phyloP scores from a whole-genome alignment of 768 basidiomycete genomes.

The Exsudoporus frostii region DNA sequence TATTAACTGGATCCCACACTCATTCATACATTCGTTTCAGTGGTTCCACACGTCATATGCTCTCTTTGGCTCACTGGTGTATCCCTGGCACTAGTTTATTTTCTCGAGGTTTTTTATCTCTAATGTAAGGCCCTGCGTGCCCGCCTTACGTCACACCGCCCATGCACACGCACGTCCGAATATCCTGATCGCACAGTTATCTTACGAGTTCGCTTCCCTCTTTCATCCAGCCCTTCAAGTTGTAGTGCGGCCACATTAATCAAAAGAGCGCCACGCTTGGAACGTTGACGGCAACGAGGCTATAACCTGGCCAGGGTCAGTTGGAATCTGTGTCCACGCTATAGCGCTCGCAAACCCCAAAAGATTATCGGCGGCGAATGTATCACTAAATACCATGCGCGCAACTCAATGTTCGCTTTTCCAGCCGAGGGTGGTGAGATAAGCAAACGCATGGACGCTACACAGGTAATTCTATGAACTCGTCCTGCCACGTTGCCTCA shows the following conservation, averaged over 20 bases:
- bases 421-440: neutral
- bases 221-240: neutral
- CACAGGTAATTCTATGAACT: neutral
- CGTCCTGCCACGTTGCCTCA: neutral
- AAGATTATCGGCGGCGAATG: neutral
- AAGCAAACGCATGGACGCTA: neutral
- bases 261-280: neutral
- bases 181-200: neutral
- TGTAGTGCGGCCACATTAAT: neutral
- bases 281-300: neutral
- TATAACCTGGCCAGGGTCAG: neutral
- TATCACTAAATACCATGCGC: neutral
- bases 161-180: neutral
- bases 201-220: neutral
- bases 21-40: slow-evolving; percentile 12
- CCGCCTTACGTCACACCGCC: neutral
- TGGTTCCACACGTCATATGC: neutral
- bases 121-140: neutral
- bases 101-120: neutral
- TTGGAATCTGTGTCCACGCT: neutral
- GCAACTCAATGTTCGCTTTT: neutral
- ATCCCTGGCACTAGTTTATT: neutral
- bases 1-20: slow-evolving; percentile 8
- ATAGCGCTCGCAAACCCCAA: neutral
- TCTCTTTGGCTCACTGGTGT: neutral